These are phyloP conservation scores for Plantago coronopus DNA, from an alignment of 305 asterid species.

Conservation along the genomic window DNA sequence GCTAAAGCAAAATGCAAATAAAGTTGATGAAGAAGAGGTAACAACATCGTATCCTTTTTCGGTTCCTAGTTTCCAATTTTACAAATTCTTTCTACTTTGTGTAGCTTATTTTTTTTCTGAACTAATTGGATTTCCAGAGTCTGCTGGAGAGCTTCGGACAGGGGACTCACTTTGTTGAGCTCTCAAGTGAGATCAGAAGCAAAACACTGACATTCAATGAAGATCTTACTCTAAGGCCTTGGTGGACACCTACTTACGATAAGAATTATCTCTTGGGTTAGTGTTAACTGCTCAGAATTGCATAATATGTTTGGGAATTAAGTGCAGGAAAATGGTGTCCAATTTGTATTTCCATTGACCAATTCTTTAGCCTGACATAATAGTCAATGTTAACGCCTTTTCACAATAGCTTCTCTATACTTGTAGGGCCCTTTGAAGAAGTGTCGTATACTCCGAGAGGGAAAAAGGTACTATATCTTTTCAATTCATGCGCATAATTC, in stretches of 20 bases:
- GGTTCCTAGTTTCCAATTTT: conserved; percentile 15
- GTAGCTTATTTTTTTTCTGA: conserved; percentile 16
- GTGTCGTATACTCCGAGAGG: conserved; percentile 62
- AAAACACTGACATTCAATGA: conserved; percentile 83
- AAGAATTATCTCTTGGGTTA: conserved; percentile 87
- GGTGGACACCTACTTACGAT: conserved; percentile 97
- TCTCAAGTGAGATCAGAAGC: conserved; percentile 67
- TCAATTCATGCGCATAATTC: conserved; percentile 14
- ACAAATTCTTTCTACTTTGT: conserved; percentile 2
- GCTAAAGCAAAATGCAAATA: conserved; percentile 74
- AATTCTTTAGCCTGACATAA: conserved; percentile 2
- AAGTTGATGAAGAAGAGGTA: conserved; percentile 82
- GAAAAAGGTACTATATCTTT: conserved; percentile 51
- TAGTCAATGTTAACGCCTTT: conserved; percentile 8
- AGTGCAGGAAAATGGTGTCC: conserved; percentile 3
- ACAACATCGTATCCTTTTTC: conserved; percentile 21
- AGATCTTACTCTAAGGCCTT: conserved; percentile 81
- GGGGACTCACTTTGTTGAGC: conserved; percentile 70
- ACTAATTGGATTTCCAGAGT: conserved; percentile 37
- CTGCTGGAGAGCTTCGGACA: conserved; percentile 56
- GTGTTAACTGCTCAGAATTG: conserved; percentile 28
- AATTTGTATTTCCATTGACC: conserved; percentile 10
- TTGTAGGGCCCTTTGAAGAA: conserved; percentile 88
- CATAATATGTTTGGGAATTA: conserved; percentile 11
- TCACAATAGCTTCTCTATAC: conserved; percentile 24